Evolutionary conservation across 2,329 filamentous ascomycete genomes (phyloP).

Genomic region (Diaporthe citri): DNA sequence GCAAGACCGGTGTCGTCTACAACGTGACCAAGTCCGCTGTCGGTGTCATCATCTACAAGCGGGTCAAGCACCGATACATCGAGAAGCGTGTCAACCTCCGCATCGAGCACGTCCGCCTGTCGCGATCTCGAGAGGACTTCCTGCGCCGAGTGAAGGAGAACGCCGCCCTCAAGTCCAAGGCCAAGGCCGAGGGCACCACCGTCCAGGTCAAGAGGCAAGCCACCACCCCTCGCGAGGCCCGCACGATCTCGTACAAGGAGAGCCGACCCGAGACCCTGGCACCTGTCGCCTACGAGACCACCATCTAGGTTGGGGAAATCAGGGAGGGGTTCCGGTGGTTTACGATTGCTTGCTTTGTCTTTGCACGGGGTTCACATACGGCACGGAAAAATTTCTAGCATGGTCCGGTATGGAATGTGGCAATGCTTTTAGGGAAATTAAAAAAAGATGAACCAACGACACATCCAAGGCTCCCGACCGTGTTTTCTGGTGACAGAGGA

Average conservation of each 20-base stretch:
- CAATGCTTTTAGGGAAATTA: constrained; percentile 50
- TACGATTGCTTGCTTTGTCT: constrained; percentile 50
- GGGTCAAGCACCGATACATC: constrained; percentile 99
- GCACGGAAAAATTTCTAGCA: constrained; percentile 51
- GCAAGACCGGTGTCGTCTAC: constrained; percentile 98
- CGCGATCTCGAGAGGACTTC: constrained; percentile 97
- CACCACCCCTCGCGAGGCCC: constrained; percentile 81
- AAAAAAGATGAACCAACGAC: constrained; percentile 48
- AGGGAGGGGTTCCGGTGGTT: constrained; percentile 42
- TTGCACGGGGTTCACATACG: constrained; percentile 52
- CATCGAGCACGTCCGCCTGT: constrained; percentile 95
- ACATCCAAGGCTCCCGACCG: constrained; percentile 37
- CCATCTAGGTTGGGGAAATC: constrained; percentile 76
- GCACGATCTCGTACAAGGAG: constrained; percentile 83
- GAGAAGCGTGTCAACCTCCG: constrained; percentile 99
- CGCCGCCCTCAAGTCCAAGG: constrained; percentile 91
- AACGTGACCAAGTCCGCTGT: constrained; percentile 99
- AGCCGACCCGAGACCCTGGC: constrained; percentile 92
- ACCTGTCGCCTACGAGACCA: constrained; percentile 96
- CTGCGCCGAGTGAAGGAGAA: constrained; percentile 96
- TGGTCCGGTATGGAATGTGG: constrained; percentile 50
- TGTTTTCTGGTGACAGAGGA: constrained; percentile 33
- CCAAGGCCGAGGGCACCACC: constrained; percentile 88
- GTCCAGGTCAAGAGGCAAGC: constrained; percentile 95
- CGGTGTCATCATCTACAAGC: constrained; percentile 99